Conservation (phyloP, 2,329 filamentous ascomycete genomes). For the Claviceps paspali region DNA sequence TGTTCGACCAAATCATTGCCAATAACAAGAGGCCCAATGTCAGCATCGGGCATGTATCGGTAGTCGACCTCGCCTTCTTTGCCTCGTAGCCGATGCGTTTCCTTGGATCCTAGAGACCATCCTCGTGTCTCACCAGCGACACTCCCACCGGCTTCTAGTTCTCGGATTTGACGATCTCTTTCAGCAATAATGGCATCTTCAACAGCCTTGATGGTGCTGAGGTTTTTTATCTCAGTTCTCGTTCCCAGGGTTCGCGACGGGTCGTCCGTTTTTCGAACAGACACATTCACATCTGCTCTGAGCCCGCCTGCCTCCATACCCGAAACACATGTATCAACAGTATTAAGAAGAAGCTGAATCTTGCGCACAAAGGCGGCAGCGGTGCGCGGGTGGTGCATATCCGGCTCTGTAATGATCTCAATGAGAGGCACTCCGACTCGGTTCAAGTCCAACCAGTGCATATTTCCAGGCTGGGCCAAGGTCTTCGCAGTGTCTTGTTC, state of each 20-base stretch:
- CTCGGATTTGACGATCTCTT: conserved; percentile 69
- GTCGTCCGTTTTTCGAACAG: conserved; percentile 48
- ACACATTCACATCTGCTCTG: conserved; percentile 90
- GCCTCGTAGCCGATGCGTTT: conserved; percentile 67
- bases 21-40: conserved; percentile 68
- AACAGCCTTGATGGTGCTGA: conserved; percentile 87
- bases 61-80: conserved; percentile 98
- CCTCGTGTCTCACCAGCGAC: conserved; percentile 82
- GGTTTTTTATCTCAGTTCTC: conserved; percentile 91
- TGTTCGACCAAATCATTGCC: conserved; percentile 51
- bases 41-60: conserved; percentile 94
- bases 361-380: conserved; percentile 83
- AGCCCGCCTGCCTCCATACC: conserved; percentile 91
- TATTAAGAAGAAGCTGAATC: conserved; percentile 63
- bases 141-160: conserved; percentile 59
- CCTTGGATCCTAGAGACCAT: conserved; percentile 73
- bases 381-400: conserved; percentile 74
- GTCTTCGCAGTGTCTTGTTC: conserved; percentile 98
- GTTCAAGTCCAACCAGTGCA: conserved; percentile 82
- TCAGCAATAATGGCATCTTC: conserved; percentile 91
- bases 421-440: conserved; percentile 81
- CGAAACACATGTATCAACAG: conserved; percentile 71
- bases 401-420: conserved; percentile 85
- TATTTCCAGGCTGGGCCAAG: conserved; percentile 55
- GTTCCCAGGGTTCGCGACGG: conserved; percentile 46